Evolutionary conservation across 306 rosid species (phyloP), one percentile per base, ranked within the genome.

Genomic region (Quercus robur): DNA sequence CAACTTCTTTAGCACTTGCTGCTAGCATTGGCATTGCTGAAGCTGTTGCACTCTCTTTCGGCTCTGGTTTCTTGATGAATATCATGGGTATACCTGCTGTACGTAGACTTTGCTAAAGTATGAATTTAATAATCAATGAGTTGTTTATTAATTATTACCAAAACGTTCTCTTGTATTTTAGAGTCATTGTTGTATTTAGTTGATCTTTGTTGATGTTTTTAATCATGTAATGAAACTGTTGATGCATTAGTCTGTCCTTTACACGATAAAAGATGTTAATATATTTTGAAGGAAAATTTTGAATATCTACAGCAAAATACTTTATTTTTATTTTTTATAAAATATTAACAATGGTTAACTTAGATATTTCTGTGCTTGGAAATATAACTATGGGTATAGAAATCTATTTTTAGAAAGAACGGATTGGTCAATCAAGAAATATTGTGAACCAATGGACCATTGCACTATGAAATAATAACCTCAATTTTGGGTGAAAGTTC

Each of bases 71-170:
- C 77, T 81, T 93, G 52, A 86, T 92, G 91, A 84, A 90, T 90
- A 85, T 86, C 92, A 89, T 95, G 96, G 99, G 99, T 84, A 88
- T 95, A 93, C 87, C 89, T 64, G 87, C 83, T 81, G 99, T 95
- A 95, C 86, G 99, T 93, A 82, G 78, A 64, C 87, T 71, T 82
- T 52, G 79, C 92, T 81, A 78, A 70, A 38, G 72, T 73, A 26
- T 46, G 66, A 31, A 30, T 73, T 75, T 67, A 63, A 25, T 71
- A 17, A 66, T 28, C 49, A 66, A 6, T 8, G 49, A 12, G 1
- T 18, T 31, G 3, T 7, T 38, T 38, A 38, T 38, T 38, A 38
- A 38, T 67, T 67, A 3, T 67, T 33, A 35, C 15, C 51, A 18
- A 19, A 1, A 6, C 3, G 1, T 67, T 19, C 23, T 18, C 14